These are phyloP conservation scores for Friedmanniomyces simplex DNA, from an alignment of 495 filamentous ascomycete species.

Conservation along the genomic window DNA sequence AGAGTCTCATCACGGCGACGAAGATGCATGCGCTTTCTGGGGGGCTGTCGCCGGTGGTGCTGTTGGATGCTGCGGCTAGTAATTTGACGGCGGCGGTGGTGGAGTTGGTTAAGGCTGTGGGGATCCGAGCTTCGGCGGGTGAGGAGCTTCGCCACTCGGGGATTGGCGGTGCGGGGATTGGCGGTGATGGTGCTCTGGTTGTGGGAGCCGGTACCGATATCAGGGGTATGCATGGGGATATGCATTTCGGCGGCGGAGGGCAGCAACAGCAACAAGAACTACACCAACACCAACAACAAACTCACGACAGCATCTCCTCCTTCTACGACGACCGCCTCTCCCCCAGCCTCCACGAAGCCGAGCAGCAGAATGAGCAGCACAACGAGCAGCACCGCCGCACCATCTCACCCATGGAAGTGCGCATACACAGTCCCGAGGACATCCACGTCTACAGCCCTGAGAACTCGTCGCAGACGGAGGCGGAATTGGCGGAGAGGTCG, in stretches of 20 bases:
- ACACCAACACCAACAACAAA: not conserved
- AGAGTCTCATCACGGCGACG: slow-evolving; percentile 87
- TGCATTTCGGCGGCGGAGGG: too few relatives aligned
- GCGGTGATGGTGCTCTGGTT: not conserved
- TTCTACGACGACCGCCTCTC: slow-evolving; percentile 17
- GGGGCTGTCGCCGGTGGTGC: slow-evolving; percentile 86
- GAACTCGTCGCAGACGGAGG: too few relatives aligned
- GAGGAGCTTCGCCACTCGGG: slow-evolving; percentile 6
- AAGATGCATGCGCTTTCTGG: slow-evolving; percentile 75
- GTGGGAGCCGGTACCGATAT: not conserved
- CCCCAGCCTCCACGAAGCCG: not conserved
- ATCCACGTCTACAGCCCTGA: too few relatives aligned
- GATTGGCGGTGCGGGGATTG: slow-evolving; percentile 12
- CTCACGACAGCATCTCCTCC: slow-evolving; percentile 6
- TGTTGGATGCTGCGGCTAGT: slow-evolving; percentile 91
- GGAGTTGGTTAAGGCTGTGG: slow-evolving; percentile 70
- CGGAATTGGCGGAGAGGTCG: too few relatives aligned
- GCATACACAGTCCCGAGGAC: not conserved
- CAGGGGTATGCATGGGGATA: not conserved
- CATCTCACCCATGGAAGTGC: not conserved
- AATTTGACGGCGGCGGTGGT: slow-evolving; percentile 79
- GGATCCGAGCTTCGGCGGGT: slow-evolving; percentile 64
- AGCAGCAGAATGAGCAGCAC: too few relatives aligned
- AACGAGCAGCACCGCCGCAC: not conserved
- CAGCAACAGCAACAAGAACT: too few relatives aligned